phyloP scores from a whole-genome alignment of 805 yeast genomes.

The Candida golubevii region DNA sequence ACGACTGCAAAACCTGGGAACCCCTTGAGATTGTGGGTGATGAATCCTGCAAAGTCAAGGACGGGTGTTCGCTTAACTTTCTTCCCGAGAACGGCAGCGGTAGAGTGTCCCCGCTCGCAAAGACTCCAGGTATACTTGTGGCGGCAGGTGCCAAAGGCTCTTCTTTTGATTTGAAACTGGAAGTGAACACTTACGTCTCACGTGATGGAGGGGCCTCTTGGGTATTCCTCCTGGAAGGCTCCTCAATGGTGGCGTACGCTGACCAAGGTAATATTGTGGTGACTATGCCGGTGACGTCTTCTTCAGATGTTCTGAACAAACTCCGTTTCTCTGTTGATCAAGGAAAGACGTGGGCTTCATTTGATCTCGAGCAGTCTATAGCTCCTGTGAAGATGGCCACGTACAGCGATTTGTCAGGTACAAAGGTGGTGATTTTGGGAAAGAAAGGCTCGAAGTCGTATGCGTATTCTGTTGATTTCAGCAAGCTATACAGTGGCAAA shows the following conservation, averaged over 20 bases:
- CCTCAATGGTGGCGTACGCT: conserved; percentile 58
- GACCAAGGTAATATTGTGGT: conserved; percentile 74
- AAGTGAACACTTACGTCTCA: conserved; percentile 54
- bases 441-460: conserved; percentile 16
- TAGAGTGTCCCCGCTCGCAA: conserved; percentile 14
- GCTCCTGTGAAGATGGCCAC: conserved; percentile 48
- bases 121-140: conserved; percentile 46
- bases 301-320: not conserved
- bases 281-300: conserved; percentile 46
- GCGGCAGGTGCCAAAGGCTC: conserved; percentile 34
- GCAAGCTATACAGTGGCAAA: conserved; percentile 49
- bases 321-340: conserved; percentile 62
- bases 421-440: conserved; percentile 52
- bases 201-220: conserved; percentile 77
- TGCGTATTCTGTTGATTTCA: conserved; percentile 49
- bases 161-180: conserved; percentile 13
- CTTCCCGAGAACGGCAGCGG: not conserved
- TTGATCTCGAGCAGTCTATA: conserved; percentile 53
- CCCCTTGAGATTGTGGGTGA: conserved; percentile 45
- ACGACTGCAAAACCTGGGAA: conserved; percentile 54
- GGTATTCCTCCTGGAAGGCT: conserved; percentile 50
- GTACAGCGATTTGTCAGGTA: conserved; percentile 36
- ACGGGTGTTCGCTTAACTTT: conserved; percentile 48
- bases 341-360: conserved; percentile 60
- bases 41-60: conserved; percentile 36